Evolutionary conservation across 768 basidiomycete genomes (phyloP).

Genomic region (Baorangia bicolor): DNA sequence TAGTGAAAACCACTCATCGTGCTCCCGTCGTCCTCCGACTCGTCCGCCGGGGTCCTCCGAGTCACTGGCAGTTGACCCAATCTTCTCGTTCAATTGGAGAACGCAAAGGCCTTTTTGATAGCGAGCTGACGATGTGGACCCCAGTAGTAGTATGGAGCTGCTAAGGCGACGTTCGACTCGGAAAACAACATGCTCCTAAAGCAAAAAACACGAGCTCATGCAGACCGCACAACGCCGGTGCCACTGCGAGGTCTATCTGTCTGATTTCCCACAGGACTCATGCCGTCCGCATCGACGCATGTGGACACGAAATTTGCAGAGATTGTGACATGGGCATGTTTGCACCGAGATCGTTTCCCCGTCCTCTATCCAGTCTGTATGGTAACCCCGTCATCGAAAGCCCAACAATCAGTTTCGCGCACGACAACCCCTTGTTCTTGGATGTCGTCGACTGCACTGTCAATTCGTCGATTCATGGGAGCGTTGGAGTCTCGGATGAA

Average conservation of each 20-base stretch:
- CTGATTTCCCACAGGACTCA: conserved; percentile 44
- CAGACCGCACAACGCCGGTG: conserved; percentile 38
- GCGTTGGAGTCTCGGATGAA: too few species aligned
- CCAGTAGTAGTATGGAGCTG: conserved; percentile 19
- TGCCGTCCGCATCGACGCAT: conserved; percentile 41
- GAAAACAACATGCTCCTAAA: conserved; percentile 38
- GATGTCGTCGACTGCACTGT: too few species aligned
- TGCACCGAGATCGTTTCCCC: conserved; percentile 54
- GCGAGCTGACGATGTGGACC: conserved; percentile 7
- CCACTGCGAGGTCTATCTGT: conserved; percentile 57
- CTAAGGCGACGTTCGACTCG: conserved; percentile 41
- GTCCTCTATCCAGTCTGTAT: conserved; percentile 60
- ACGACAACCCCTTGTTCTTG: too few species aligned
- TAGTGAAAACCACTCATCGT: neutral
- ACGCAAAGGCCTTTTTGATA: neutral
- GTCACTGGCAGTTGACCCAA: neutral
- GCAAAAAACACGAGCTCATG: conserved; percentile 34
- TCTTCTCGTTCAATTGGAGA: neutral
- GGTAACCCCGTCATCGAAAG: too few species aligned
- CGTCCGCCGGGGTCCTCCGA: neutral
- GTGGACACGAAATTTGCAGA: conserved; percentile 55
- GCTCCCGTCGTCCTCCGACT: neutral
- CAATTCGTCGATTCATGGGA: too few species aligned
- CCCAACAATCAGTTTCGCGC: too few species aligned
- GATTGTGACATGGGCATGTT: conserved; percentile 45